These are phyloP conservation scores for Auxenochlorella protothecoides DNA, from an alignment of 139 green algal genomes.

Conservation along the genomic window DNA sequence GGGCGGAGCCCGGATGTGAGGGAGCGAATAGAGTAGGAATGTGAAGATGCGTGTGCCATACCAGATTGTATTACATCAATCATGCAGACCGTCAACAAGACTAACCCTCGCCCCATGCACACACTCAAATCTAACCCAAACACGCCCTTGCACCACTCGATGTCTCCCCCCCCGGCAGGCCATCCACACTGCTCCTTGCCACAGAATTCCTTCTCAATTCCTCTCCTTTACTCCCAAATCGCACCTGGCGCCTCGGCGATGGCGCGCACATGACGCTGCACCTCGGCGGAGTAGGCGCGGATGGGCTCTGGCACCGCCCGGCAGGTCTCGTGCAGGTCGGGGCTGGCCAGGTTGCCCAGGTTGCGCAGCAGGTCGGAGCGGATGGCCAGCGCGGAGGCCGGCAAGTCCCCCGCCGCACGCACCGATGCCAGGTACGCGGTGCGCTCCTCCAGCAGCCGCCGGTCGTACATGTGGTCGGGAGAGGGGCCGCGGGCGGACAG, in stretches of 20 bases:
- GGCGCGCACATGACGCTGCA: not conserved
- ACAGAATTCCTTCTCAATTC: not conserved
- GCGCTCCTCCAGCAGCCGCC: slow-evolving; percentile 60
- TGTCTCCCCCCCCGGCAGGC: too few relatives aligned
- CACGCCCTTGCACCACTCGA: too few relatives aligned
- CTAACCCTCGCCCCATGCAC: too few relatives aligned
- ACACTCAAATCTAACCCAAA: too few relatives aligned
- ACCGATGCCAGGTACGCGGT: slow-evolving; percentile 40
- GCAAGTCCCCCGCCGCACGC: slow-evolving; percentile 29
- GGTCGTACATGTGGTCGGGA: slow-evolving; percentile 57
- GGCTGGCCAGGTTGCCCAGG: slow-evolving; percentile 77
- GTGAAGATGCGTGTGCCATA: too few relatives aligned
- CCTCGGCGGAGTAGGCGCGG: slow-evolving; percentile 59
- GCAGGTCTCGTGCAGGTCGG: slow-evolving; percentile 47
- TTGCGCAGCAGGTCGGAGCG: slow-evolving; percentile 87
- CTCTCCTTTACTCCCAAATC: not conserved
- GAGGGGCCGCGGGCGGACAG: not conserved
- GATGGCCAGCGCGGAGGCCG: slow-evolving; percentile 75
- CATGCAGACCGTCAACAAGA: too few relatives aligned
- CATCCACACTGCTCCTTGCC: too few relatives aligned
- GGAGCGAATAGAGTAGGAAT: too few relatives aligned
- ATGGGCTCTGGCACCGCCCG: slow-evolving; percentile 65
- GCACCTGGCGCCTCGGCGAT: not conserved
- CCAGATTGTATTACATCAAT: too few relatives aligned
- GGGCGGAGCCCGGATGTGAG: too few relatives aligned